phyloP scores from a whole-genome alignment of 129 eudicot species.

The Flaveria robusta region DNA sequence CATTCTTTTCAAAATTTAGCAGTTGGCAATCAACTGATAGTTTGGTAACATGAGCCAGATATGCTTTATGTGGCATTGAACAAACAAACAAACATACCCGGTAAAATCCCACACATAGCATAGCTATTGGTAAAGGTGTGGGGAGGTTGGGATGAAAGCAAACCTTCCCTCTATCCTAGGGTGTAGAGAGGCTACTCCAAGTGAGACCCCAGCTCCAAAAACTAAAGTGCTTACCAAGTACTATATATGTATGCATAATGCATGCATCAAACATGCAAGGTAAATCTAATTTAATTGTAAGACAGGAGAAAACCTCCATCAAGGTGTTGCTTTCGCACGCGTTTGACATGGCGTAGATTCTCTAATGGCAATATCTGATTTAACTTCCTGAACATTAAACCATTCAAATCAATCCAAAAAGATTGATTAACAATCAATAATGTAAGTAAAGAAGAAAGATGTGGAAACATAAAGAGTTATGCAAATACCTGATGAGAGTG shows the following conservation, averaged over 20 bases:
- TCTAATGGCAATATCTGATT: constrained; percentile 76
- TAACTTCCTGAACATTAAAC: constrained; percentile 56
- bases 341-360: constrained; percentile 81
- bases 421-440: background rate
- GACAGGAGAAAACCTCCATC: constrained; percentile 51
- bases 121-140: no score
- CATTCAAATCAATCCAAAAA: constrained; percentile 9
- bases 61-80: background rate
- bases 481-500: constrained; percentile 68
- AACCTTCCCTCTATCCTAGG: no score
- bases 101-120: no score
- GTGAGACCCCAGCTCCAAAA: no score
- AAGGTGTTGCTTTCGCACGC: constrained; percentile 55
- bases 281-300: background rate
- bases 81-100: no score
- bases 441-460: constrained; percentile 1
- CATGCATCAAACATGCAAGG: constrained; percentile 1
- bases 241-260: background rate
- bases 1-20: background rate
- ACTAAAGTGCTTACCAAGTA: background rate
- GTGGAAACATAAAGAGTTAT: background rate
- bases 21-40: constrained; percentile 1
- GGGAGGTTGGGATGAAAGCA: no score
- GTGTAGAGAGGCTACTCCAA: no score
- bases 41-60: background rate